Evolutionary conservation across 169 alveolate genomes (phyloP).

Genomic region (Babesia bovis): DNA sequence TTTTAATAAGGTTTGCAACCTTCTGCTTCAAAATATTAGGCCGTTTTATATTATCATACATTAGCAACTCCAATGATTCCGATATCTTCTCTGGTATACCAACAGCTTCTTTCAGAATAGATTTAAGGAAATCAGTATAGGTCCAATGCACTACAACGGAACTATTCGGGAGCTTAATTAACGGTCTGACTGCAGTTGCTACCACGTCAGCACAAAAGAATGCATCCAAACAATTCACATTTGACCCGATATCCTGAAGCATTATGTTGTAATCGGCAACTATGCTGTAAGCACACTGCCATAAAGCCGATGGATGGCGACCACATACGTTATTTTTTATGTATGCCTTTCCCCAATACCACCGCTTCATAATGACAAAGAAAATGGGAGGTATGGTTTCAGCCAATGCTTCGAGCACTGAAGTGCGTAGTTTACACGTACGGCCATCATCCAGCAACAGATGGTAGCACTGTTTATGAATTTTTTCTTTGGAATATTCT

Average conservation of each 20-base stretch:
- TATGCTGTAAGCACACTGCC: conserved; percentile 58
- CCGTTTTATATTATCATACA: conserved; percentile 11
- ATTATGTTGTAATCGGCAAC: conserved; percentile 52
- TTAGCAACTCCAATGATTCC: conserved; percentile 1
- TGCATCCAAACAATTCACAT: conserved; percentile 39
- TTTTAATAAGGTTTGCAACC: neutral
- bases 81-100: conserved; percentile 5
- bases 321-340: neutral
- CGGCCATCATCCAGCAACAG: conserved; percentile 53
- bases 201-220: conserved; percentile 54
- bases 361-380: conserved; percentile 41
- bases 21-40: conserved; percentile 15
- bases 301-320: conserved; percentile 33
- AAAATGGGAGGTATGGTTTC: conserved; percentile 23
- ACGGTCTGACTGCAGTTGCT: conserved; percentile 38
- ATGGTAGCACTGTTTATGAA: neutral
- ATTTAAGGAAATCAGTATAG: conserved; percentile 1
- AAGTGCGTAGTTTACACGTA: conserved; percentile 43
- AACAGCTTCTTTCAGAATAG: conserved; percentile 12
- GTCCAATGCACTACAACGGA: conserved; percentile 49
- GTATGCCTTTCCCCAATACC: conserved; percentile 58
- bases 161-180: conserved; percentile 27
- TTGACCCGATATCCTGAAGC: conserved; percentile 37
- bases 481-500: neutral
- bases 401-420: conserved; percentile 40